phyloP scores from a whole-genome alignment of 768 basidiomycete genomes.

The Trametes punicea region DNA sequence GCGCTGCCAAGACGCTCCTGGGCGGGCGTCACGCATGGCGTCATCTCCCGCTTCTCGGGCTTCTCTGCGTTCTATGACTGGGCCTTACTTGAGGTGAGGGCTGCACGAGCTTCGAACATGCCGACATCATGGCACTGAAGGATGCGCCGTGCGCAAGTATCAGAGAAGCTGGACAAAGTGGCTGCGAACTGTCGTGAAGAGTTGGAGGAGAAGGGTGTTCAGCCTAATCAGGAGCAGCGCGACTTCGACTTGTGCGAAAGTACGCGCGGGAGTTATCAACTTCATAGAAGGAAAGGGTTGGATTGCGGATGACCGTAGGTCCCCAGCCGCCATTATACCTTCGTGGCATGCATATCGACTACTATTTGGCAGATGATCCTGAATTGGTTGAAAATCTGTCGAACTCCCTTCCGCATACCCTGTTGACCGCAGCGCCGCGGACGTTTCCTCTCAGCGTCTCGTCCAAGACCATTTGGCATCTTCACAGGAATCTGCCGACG shows the following conservation, averaged over 20 bases:
- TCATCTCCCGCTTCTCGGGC: constrained; percentile 41
- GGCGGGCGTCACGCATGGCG: constrained; percentile 41
- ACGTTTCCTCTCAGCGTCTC: neutral
- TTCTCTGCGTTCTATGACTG: constrained; percentile 53
- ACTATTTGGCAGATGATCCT: neutral
- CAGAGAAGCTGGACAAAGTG: constrained; percentile 38
- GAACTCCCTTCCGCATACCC: neutral
- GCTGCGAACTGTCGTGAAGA: constrained; percentile 39
- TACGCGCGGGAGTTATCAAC: neutral
- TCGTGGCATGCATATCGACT: too few species aligned
- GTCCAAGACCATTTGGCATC: constrained; percentile 2
- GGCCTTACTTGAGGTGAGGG: constrained; percentile 38
- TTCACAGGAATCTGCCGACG: neutral
- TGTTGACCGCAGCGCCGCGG: neutral
- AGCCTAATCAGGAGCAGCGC: constrained; percentile 30
- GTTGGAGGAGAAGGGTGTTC: constrained; percentile 31
- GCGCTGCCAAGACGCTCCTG: constrained; percentile 46
- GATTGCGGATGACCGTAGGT: neutral
- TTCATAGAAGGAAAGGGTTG: neutral
- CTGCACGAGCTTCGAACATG: neutral
- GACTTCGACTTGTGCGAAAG: constrained; percentile 31
- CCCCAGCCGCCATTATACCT: neutral
- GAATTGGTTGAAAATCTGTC: neutral
- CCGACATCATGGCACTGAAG: neutral
- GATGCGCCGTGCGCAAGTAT: constrained; percentile 33